These are phyloP conservation scores for Novymonas esmeraldas DNA, from an alignment of 208 protist species.

Conservation along the genomic window DNA sequence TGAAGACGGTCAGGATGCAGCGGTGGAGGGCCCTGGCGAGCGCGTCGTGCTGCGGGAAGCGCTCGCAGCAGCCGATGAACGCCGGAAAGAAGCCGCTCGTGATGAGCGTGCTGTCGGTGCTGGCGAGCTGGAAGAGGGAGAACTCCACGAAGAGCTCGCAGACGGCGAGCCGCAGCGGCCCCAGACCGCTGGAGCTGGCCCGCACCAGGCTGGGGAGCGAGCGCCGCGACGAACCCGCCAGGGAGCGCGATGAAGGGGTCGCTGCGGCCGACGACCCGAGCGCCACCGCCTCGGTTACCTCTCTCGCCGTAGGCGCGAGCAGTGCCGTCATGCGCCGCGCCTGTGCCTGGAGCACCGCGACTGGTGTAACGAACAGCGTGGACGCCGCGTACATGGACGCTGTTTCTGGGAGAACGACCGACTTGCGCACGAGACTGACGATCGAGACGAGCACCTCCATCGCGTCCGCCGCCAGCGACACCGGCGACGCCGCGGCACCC, in stretches of 20 bases:
- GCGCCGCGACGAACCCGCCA: background rate
- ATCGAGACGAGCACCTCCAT: constrained; percentile 49
- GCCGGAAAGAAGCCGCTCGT: constrained; percentile 47
- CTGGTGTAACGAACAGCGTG: constrained; percentile 35
- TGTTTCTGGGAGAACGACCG: constrained; percentile 53
- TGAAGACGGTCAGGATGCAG: constrained; percentile 48
- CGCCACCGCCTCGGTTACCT: constrained; percentile 5
- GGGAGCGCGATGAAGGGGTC: background rate
- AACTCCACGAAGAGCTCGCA: constrained; percentile 72
- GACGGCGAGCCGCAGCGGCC: constrained; percentile 36
- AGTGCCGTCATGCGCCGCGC: constrained; percentile 33
- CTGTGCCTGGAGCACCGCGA: constrained; percentile 36
- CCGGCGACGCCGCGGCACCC: constrained; percentile 17
- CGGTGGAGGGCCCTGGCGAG: constrained; percentile 43
- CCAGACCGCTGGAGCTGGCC: constrained; percentile 15
- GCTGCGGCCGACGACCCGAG: background rate
- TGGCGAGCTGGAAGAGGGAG: constrained; percentile 37
- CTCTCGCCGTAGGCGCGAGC: constrained; percentile 16
- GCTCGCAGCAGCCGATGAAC: constrained; percentile 42
- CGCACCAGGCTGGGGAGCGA: background rate
- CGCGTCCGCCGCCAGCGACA: constrained; percentile 47
- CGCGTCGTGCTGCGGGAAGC: constrained; percentile 51
- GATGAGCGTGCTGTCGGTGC: constrained; percentile 48
- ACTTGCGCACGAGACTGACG: constrained; percentile 55
- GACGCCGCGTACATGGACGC: constrained; percentile 46